phyloP scores from a whole-genome alignment of 345 rosid genomes.

The Noccaea bulbosa region DNA sequence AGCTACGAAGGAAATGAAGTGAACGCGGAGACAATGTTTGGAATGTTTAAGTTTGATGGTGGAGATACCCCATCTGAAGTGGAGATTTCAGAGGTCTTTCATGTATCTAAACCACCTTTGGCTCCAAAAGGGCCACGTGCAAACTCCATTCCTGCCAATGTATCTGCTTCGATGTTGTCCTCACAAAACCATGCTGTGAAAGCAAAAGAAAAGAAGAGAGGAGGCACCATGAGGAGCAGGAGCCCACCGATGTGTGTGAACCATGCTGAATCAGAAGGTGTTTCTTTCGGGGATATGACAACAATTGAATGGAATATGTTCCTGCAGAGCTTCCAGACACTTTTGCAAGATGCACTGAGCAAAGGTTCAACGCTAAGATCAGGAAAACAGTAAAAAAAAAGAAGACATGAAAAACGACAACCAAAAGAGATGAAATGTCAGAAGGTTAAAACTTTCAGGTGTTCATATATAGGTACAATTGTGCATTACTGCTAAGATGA shows the following conservation, averaged over 20 bases:
- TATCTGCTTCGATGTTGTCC: conserved; percentile 28
- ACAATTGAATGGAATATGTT: conserved; percentile 66
- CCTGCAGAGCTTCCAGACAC: conserved; percentile 58
- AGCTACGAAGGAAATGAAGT: conserved; percentile 35
- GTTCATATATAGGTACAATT: conserved; percentile 42
- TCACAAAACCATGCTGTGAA: conserved; percentile 34
- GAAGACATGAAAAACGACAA: conserved; percentile 36
- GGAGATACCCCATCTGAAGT: conserved; percentile 40
- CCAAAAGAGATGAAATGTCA: conserved; percentile 37
- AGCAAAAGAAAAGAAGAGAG: conserved; percentile 26
- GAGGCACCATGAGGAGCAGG: conserved; percentile 46
- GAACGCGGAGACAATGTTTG: conserved; percentile 36
- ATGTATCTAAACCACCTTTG: conserved; percentile 48
- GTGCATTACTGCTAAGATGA: conserved; percentile 42
- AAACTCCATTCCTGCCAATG: conserved; percentile 46
- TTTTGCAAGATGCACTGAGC: conserved; percentile 57
- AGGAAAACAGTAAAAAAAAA: conserved; percentile 40
- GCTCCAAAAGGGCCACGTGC: conserved; percentile 37
- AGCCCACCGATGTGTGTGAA: conserved; percentile 41
- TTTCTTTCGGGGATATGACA: conserved; percentile 62
- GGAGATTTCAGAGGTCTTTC: conserved; percentile 23
- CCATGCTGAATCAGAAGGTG: conserved; percentile 47
- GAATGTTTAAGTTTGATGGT: conserved; percentile 50
- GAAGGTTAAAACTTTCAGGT: conserved; percentile 39
- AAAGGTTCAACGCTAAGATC: conserved; percentile 51